Percentiles rank a stretch among this genome's conserved stretches.
Conservation (phyloP, 1,284 basidiomycete species). For the Boletellus sp. region DNA sequence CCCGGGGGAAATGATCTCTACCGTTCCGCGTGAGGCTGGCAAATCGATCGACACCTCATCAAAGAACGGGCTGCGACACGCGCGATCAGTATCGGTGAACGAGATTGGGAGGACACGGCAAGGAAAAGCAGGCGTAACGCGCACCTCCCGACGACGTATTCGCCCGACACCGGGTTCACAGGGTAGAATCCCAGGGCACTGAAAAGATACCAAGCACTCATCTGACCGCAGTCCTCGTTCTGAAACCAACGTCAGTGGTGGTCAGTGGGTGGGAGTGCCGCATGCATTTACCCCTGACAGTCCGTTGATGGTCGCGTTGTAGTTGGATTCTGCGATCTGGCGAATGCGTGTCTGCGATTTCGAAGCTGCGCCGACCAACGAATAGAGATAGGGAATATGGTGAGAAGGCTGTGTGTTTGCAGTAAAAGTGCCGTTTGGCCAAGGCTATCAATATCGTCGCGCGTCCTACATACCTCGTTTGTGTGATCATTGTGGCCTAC, state of each 20-base stretch:
- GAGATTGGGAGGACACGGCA: too few species aligned
- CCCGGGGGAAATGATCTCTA: conserved; percentile 48
- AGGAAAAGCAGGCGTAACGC: neutral
- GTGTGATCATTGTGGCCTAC: conserved; percentile 80
- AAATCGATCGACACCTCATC: conserved; percentile 58
- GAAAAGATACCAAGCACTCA: conserved; percentile 87
- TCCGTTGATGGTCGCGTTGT: conserved; percentile 65
- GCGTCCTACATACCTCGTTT: conserved; percentile 55
- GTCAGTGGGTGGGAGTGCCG: neutral
- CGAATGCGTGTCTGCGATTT: conserved; percentile 71
- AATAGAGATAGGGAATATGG: conserved; percentile 81
- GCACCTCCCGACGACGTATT: conserved; percentile 71
- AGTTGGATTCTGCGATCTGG: conserved; percentile 59
- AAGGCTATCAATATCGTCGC: too few species aligned
- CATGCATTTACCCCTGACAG: conserved; percentile 55
- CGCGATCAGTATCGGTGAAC: neutral
- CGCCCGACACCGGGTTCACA: conserved; percentile 74
- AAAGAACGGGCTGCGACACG: conserved; percentile 45
- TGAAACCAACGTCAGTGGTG: conserved; percentile 22
- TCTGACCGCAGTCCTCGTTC: conserved; percentile 89
- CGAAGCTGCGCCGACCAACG: conserved; percentile 63
- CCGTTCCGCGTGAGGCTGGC: conserved; percentile 38
- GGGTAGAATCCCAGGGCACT: conserved; percentile 82
- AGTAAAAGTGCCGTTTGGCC: too few species aligned
- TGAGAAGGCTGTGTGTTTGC: conserved; percentile 77